Base-by-base conservation (phyloP, 2,329 filamentous ascomycete genomes). In the Aspergillus felis region DNA sequence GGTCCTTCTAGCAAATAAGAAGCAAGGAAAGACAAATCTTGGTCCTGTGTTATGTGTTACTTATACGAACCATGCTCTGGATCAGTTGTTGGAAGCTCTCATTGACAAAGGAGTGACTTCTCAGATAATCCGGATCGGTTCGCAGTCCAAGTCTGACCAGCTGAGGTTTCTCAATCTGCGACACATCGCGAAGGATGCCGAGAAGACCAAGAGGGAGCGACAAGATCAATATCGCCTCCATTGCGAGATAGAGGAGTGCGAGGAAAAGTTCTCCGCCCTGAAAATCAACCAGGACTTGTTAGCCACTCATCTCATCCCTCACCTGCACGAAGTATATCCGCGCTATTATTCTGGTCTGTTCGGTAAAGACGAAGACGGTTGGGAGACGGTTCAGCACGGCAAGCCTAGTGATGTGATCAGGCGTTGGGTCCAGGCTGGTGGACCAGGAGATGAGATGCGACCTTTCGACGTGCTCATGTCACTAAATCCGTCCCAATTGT, bases 91-190 rank as follows among this genome's bases (percentile, higher is more conserved):
- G 0, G 81, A 88, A 60, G 81, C 87, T 57, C 68, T 89, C 0
- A 56, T 84, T 24, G 50, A 68, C 29, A 59, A 60, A 22, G 51
- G 66, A 20, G 64, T 68, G 46, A 58, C 60, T 24, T 49, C 57
- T 22, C 62, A 82, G 4, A 77, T 89, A 22, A 79, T 89, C 29
- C 84, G 87, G 0, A 82, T 90, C 3, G 87, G 87, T 0, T 79
- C 78, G 1, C 78, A 78, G 17, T 84, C 81, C 1, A 83, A 85
- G 57, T 84, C 82, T 0, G 77, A 81, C 28, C 63, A 71, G 1
- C 69, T 89, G 0, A 65, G 79, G 10, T 63, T 65, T 0, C 66
- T 80, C 17, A 86, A 83, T 53, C 75, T 88, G 4, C 71, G 77
- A 0, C 52, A 62, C 2, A 48, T 68, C 27, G 49, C 58, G 9